Evolutionary conservation across 78 protist species (phyloP), one percentile per base, ranked within the genome.

Genomic region (Speleostelium caveatum): DNA sequence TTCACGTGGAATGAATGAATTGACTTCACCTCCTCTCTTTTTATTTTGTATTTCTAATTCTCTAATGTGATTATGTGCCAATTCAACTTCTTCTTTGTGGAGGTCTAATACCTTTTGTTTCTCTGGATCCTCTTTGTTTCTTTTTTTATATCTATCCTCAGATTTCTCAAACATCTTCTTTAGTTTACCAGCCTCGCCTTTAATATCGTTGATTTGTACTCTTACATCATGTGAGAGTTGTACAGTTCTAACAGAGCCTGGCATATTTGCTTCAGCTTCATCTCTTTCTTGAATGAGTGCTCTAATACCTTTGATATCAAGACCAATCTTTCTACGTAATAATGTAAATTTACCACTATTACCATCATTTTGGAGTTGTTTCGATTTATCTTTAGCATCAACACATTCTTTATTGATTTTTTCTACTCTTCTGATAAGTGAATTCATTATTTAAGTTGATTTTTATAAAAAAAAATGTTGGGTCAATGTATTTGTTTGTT

Each of bases 171-270:
- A 61, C 90, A 83, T 83, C 69, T 72, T 83, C 66, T 83, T 71
- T 28, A 83, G 41, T 60, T 83, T 83, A n/a, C 45, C 22, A 30
- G 77, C 49, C 19, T 83, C 90, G 3, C 53, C 22, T 59, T 83
- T 83, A 30, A 83, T 45, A 55, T 83, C 90, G 16, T 41, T 24
- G 36, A 83, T 83, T 26, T 73, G 73, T 32, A 42, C 41, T 32
- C 90, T 33, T 56, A 83, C 61, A 19, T 56, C 41, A 83, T 83
- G 90, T 58, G 77, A 69, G 17, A 83, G 41, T n/a, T 83, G 69
- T 32, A 83, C 90, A 1, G 90, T 83, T 83, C 90, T 83, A 69
- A 83, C 90, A 59, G 90, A 69, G 1, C 90, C 90, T 83, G 90
- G 79, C 75, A 79, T 67, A 69, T 24, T 69, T 7, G 24, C 42